phyloP scores from a whole-genome alignment of 2,329 filamentous ascomycete genomes.

The Trichoderma atroviride region DNA sequence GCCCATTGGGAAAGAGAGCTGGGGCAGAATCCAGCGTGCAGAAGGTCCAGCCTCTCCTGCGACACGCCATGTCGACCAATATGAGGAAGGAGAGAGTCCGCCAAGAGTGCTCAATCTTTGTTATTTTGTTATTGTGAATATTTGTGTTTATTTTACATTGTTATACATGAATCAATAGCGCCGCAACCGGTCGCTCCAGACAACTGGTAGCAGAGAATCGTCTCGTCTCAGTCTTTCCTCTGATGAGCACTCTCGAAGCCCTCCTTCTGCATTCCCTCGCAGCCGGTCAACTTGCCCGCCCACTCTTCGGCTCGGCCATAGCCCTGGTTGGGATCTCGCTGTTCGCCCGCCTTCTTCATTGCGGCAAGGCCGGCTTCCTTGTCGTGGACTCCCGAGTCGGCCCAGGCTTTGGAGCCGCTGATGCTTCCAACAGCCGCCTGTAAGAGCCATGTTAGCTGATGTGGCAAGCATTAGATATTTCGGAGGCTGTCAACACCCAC shows the following conservation, averaged over 20 bases:
- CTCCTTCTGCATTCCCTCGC: slow-evolving; percentile 70
- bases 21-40: neutral
- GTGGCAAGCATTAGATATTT: too few species aligned
- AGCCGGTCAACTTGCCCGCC: slow-evolving; percentile 64
- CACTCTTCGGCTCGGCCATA: slow-evolving; percentile 67
- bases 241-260: slow-evolving; percentile 51
- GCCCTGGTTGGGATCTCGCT: slow-evolving; percentile 58
- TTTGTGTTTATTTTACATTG: neutral
- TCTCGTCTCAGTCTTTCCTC: slow-evolving; percentile 29
- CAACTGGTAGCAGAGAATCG: neutral
- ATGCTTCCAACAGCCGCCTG: slow-evolving; percentile 63
- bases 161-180: neutral
- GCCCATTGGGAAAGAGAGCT: neutral
- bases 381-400: slow-evolving; percentile 63
- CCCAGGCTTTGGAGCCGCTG: slow-evolving; percentile 66
- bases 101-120: neutral
- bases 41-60: neutral
- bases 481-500: slow-evolving; percentile 52
- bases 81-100: neutral
- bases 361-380: slow-evolving; percentile 63
- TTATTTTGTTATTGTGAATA: neutral
- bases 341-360: slow-evolving; percentile 63
- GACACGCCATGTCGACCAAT: neutral
- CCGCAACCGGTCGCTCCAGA: neutral
- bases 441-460: neutral